Conservation (phyloP, 306 rosid species). For the Cercis canadensis region DNA sequence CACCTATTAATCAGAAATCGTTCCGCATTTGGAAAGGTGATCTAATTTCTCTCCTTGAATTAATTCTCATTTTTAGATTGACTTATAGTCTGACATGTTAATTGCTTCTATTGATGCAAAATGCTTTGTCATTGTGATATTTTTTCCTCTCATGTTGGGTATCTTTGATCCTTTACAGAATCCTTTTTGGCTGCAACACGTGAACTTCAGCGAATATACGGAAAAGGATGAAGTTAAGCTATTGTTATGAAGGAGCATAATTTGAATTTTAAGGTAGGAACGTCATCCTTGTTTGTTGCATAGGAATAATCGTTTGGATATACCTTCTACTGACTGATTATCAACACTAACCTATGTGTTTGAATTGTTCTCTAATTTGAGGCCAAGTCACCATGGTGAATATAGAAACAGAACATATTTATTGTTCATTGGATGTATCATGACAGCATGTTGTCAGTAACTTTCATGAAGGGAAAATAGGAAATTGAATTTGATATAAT, state of each 20-base stretch:
- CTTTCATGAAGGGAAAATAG: conserved; percentile 15
- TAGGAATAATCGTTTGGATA: conserved; percentile 40
- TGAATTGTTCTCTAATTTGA: conserved; percentile 35
- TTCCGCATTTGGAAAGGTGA: conserved; percentile 76
- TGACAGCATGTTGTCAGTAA: conserved; percentile 27
- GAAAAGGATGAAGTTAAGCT: conserved; percentile 62
- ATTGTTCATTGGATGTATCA: conserved; percentile 26
- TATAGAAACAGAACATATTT: conserved; percentile 29
- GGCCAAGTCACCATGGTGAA: conserved; percentile 30
- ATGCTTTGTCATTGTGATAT: conserved; percentile 5
- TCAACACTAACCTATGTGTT: conserved; percentile 28
- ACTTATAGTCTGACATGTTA: not conserved
- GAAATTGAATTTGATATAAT: conserved; percentile 28
- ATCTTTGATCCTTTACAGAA: conserved; percentile 47
- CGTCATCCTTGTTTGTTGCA: conserved; percentile 42
- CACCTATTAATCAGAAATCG: conserved; percentile 76
- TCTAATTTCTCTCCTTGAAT: conserved; percentile 10
- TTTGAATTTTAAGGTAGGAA: conserved; percentile 35
- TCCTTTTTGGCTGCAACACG: conserved; percentile 72
- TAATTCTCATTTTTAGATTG: conserved; percentile 5
- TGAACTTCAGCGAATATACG: conserved; percentile 73
- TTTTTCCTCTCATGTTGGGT: conserved; percentile 31
- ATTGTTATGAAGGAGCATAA: conserved; percentile 39
- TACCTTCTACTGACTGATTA: conserved; percentile 45
- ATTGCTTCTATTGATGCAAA: conserved; percentile 9